Percentiles rank a stretch among this genome's conserved stretches.
Evolutionary conservation across 768 basidiomycete genomes (phyloP).

Genomic region (Ramaria sp.): DNA sequence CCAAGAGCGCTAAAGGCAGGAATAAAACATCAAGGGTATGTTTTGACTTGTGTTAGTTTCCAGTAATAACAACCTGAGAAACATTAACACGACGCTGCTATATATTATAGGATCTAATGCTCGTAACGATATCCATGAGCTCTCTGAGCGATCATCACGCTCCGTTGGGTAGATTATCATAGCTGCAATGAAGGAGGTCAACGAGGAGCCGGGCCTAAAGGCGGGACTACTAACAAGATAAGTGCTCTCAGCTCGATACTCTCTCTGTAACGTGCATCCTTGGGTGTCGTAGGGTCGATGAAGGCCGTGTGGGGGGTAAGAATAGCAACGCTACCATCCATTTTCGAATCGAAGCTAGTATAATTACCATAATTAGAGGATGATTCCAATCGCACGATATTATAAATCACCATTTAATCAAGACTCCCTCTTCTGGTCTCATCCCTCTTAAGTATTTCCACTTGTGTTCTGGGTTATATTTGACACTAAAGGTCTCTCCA

Average conservation of each 20-base stretch:
- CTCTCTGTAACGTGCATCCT: conserved; percentile 37
- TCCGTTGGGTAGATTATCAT: not conserved
- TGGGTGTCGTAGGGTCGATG: conserved; percentile 40
- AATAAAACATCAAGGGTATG: too few relatives aligned
- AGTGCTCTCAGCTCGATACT: conserved; percentile 54
- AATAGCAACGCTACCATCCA: conserved; percentile 37
- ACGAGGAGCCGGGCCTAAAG: not conserved
- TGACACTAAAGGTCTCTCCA: conserved; percentile 33
- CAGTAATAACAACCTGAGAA: too few relatives aligned
- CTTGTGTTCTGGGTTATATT: conserved; percentile 27
- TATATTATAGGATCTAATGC: too few relatives aligned
- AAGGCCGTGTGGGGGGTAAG: conserved; percentile 61
- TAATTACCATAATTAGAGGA: too few relatives aligned
- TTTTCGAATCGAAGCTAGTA: conserved; percentile 29
- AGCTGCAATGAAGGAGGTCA: not conserved
- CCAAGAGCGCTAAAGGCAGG: too few relatives aligned
- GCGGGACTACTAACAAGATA: conserved; percentile 30
- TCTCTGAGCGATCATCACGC: not conserved
- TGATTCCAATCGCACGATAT: not conserved
- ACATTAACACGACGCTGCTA: too few relatives aligned
- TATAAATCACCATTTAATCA: conserved; percentile 36
- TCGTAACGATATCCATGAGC: too few relatives aligned
- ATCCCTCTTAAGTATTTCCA: conserved; percentile 39
- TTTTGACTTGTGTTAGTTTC: too few relatives aligned
- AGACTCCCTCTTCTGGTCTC: conserved; percentile 33